Base-by-base conservation (phyloP, 768 basidiomycete genomes). In the Krasilnikovozyma curviuscula region DNA sequence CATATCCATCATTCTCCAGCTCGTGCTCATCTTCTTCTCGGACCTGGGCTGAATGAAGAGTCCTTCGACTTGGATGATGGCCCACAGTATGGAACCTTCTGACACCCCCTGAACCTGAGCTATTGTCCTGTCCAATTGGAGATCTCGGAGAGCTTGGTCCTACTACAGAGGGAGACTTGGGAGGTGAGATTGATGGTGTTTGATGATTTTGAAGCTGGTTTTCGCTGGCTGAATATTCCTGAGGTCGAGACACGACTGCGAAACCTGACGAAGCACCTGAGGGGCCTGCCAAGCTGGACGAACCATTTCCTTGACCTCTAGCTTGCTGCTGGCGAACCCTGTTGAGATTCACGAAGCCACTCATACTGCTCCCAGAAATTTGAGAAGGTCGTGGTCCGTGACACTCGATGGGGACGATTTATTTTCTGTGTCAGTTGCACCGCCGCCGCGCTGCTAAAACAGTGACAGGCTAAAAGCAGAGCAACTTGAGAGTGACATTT, bases 271-370 rank as follows among this genome's bases (percentile, higher is more conserved):
- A 5, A 4, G 35, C 5, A 18, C 18, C 35, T 37, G 35, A 7
- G 23, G 35, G n/a, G n/a, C n/a, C n/a, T n/a, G n/a, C n/a, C n/a
- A n/a, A n/a, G n/a, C n/a, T n/a, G n/a, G n/a, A n/a, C n/a, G n/a
- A n/a, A n/a, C n/a, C n/a, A n/a, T 37, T 23, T 7, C 35, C 24
- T 37, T 27, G 10, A 30, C 42, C 6, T 18, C 42, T 44, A 18
- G 35, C 35, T 37, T 37, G 18, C 35, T 37, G 18, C 32, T 30
- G 42, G 3, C 42, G 42, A 21, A 44, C 42, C 6, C 23, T 29
- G 25, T 44, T 44, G 23, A 44, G 27, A 29, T 44, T 44, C 27
- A 44, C 42, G 42, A 44, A 44, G n/a, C n/a, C n/a, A n/a, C n/a
- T n/a, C n/a, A n/a, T n/a, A n/a, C n/a, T n/a, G n/a, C n/a, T n/a